Evolutionary conservation across 345 rosid genomes (phyloP).

Genomic region (Acer saccharum): DNA sequence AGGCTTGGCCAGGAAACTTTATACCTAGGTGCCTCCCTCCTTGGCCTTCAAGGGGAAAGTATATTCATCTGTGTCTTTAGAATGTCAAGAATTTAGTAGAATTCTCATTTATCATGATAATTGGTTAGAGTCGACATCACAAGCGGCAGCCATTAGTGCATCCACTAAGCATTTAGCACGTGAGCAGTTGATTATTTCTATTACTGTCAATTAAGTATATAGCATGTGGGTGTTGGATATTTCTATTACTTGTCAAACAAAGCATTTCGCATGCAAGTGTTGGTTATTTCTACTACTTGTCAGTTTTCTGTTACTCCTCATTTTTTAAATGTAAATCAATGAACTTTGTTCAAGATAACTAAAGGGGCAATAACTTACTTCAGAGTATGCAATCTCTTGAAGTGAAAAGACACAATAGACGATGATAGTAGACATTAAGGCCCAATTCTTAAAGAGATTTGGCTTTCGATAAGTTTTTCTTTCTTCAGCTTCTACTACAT

Average conservation of each 20-base stretch:
- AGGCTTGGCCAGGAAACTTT: background rate
- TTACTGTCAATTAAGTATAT: background rate
- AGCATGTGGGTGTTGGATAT: too few species aligned
- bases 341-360: background rate
- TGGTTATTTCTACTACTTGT: background rate
- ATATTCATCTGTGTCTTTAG: too few species aligned
- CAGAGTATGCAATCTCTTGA: conserved; percentile 89
- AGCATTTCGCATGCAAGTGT: too few species aligned
- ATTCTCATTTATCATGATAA: too few species aligned
- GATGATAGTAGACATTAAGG: conserved; percentile 77
- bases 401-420: conserved; percentile 86
- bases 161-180: too few species aligned
- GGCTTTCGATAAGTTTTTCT: conserved; percentile 29
- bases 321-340: background rate
- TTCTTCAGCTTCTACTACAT: conserved; percentile 23
- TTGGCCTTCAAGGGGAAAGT: background rate
- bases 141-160: too few species aligned
- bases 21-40: background rate
- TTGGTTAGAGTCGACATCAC: too few species aligned
- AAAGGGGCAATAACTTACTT: conserved; percentile 43
- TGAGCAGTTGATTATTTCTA: background rate
- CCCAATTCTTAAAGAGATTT: conserved; percentile 78
- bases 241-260: background rate
- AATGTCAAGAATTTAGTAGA: too few species aligned
- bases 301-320: background rate